A percentile compares a stretch with the other conserved stretches of the same genome.
Conservation (phyloP, 768 basidiomycete genomes). For the Boletus rubropictus region DNA sequence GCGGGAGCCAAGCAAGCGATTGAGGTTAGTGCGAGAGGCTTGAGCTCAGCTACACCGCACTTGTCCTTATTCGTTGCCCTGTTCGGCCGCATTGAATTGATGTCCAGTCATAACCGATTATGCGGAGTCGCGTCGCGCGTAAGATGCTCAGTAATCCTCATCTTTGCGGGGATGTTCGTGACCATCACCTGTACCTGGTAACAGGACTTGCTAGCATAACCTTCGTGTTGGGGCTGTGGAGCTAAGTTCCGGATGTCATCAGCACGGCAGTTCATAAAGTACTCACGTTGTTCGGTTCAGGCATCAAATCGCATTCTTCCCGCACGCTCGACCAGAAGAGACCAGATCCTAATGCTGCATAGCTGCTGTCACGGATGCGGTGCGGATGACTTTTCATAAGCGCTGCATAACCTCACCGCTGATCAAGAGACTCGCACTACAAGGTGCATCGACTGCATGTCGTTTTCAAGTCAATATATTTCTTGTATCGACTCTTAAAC, state of each 20-base stretch:
- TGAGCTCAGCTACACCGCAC: constrained; percentile 15
- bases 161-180: background rate
- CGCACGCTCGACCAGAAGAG: background rate
- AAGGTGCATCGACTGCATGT: background rate
- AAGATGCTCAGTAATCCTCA: background rate
- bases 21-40: constrained; percentile 37
- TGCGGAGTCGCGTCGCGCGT: background rate
- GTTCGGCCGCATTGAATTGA: background rate
- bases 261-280: background rate
- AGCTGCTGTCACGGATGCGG: background rate
- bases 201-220: background rate
- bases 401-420: too few relatives aligned
- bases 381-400: too few relatives aligned
- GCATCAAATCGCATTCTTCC: background rate
- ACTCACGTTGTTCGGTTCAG: background rate
- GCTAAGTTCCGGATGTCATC: background rate
- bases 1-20: constrained; percentile 35
- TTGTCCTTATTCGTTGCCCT: background rate
- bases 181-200: background rate
- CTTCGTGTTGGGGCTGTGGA: background rate
- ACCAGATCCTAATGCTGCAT: background rate
- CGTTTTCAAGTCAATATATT: background rate
- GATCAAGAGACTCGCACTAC: background rate
- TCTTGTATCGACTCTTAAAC: background rate
- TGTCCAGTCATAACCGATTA: background rate